Percentiles rank a stretch among this genome's conserved stretches.
These are phyloP conservation scores for Wallemia mellicola DNA, from an alignment of 1,284 basidiomycete genomes.

Conservation along the genomic window DNA sequence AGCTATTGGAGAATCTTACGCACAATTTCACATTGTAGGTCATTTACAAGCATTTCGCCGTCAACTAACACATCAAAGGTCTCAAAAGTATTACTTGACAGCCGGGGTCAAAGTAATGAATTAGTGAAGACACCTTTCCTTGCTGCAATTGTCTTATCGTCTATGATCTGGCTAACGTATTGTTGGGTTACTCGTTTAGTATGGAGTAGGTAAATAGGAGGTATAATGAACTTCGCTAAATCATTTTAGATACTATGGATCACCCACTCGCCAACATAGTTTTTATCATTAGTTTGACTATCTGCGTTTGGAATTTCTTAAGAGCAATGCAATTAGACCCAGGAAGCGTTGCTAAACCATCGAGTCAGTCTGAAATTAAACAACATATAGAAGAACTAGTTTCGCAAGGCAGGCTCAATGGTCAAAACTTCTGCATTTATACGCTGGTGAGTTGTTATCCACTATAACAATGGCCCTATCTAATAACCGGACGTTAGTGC, in stretches of 20 bases:
- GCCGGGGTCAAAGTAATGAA: constrained; percentile 16
- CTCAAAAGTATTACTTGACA: constrained; percentile 48
- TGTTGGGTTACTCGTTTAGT: constrained; percentile 49
- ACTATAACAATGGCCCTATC: no score
- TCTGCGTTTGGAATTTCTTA: constrained; percentile 72
- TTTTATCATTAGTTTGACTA: constrained; percentile 36
- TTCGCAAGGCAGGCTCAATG: constrained; percentile 58
- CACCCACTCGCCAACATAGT: constrained; percentile 42
- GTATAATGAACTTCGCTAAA: background rate
- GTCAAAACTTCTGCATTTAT: constrained; percentile 77
- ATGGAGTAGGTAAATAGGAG: constrained; percentile 20
- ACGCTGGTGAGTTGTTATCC: constrained; percentile 36
- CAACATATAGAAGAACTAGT: constrained; percentile 70
- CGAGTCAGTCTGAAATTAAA: constrained; percentile 49
- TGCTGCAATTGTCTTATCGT: constrained; percentile 56
- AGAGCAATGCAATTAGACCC: constrained; percentile 62
- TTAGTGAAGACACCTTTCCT: constrained; percentile 41
- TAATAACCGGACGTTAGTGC: constrained; percentile 21
- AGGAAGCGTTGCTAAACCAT: constrained; percentile 53
- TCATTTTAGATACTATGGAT: constrained; percentile 29
- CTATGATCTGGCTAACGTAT: constrained; percentile 59
- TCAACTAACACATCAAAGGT: constrained; percentile 22
- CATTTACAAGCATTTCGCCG: constrained; percentile 3
- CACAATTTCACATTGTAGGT: constrained; percentile 43
- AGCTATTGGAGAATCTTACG: constrained; percentile 55